phyloP scores from a whole-genome alignment of 2,329 filamentous ascomycete species.

The Camillea tinctor region DNA sequence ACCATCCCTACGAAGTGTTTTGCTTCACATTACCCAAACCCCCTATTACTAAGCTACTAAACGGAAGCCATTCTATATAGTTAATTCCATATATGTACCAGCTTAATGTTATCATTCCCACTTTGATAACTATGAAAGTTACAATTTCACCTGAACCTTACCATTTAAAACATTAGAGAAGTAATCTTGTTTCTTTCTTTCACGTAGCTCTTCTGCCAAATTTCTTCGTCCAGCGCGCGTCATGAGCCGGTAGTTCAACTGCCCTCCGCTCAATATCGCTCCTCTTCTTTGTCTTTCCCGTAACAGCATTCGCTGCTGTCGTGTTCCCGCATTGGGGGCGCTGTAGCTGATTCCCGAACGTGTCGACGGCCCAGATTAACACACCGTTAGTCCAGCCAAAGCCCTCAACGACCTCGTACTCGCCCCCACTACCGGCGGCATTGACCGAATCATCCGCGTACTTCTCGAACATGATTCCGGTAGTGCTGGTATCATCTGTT shows the following conservation, averaged over 20 bases:
- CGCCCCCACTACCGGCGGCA: conserved; percentile 62
- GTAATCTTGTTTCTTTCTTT: background rate
- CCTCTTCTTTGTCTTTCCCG: conserved; percentile 29
- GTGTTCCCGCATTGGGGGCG: conserved; percentile 57
- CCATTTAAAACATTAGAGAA: too few species aligned
- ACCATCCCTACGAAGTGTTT: too few species aligned
- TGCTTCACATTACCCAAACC: too few species aligned
- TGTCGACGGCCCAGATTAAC: conserved; percentile 63
- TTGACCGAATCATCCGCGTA: conserved; percentile 61
- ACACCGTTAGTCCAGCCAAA: conserved; percentile 73
- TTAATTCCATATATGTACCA: too few species aligned
- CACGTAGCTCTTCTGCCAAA: conserved; percentile 34
- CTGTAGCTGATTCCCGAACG: conserved; percentile 54
- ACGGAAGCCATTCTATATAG: too few species aligned
- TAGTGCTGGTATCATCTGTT: conserved; percentile 43
- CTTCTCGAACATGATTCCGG: conserved; percentile 70
- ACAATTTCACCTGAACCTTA: too few species aligned
- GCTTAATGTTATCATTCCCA: too few species aligned
- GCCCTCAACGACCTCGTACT: conserved; percentile 68
- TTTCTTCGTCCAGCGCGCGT: conserved; percentile 48
- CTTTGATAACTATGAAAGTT: too few species aligned
- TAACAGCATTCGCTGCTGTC: conserved; percentile 37
- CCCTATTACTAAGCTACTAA: too few species aligned
- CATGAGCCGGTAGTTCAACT: conserved; percentile 45
- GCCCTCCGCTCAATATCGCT: conserved; percentile 33